These are phyloP conservation scores for Colletotrichum sansevieriae DNA, from an alignment of 2,329 filamentous ascomycete species.

Conservation along the genomic window DNA sequence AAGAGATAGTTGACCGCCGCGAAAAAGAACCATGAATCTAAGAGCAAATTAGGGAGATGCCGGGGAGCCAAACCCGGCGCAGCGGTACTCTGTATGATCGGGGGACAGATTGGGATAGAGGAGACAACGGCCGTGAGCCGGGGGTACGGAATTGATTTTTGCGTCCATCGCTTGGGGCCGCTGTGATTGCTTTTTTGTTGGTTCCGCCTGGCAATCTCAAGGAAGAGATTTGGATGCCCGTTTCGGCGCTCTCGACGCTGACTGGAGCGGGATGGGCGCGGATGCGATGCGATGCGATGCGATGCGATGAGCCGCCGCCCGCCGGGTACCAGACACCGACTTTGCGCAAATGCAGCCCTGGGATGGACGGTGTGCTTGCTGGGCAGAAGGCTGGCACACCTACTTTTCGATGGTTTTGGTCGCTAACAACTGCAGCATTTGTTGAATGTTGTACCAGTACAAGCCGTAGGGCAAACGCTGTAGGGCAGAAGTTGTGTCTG, in stretches of 20 bases:
- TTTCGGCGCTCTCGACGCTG: slow-evolving; percentile 23
- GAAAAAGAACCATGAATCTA: slow-evolving; percentile 5
- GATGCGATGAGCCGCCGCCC: not conserved
- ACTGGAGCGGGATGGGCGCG: slow-evolving; percentile 36
- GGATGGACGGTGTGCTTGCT: slow-evolving; percentile 16
- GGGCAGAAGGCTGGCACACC: slow-evolving; percentile 24
- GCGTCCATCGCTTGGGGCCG: not conserved
- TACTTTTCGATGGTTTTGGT: slow-evolving; percentile 12
- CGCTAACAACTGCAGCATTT: not conserved
- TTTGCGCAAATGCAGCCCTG: slow-evolving; percentile 8
- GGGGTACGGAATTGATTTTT: slow-evolving; percentile 14
- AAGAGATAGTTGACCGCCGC: slow-evolving; percentile 11
- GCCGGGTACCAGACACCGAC: not conserved
- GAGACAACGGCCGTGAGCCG: slow-evolving; percentile 25
- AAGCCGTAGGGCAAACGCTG: slow-evolving; percentile 3
- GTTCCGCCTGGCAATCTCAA: slow-evolving; percentile 7
- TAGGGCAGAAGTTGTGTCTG: not conserved
- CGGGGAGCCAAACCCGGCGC: slow-evolving; percentile 20
- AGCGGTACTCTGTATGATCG: slow-evolving; percentile 21
- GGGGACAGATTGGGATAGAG: not conserved
- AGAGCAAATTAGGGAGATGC: not conserved
- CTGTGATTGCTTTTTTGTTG: slow-evolving; percentile 24
- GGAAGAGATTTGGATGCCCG: not conserved
- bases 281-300: slow-evolving; percentile 39
- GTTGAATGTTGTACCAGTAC: slow-evolving; percentile 11